These are phyloP conservation scores for Ricinus communis DNA, from an alignment of 345 rosid genomes.

Conservation along the genomic window DNA sequence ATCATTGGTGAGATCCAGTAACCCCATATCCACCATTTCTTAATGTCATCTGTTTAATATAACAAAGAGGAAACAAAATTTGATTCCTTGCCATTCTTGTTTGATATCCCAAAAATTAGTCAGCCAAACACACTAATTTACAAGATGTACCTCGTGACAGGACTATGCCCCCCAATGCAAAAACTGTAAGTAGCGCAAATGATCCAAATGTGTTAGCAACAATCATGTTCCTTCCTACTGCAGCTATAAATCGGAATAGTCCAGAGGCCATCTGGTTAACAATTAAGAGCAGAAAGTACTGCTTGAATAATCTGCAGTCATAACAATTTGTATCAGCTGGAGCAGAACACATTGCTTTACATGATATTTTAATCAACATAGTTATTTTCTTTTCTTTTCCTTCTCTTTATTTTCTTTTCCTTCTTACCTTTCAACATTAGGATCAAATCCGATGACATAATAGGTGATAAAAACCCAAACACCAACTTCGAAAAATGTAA, in stretches of 20 bases:
- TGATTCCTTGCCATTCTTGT: too few species aligned
- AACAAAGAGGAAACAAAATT: too few species aligned
- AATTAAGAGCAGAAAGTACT: conserved; percentile 33
- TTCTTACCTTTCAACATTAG: conserved; percentile 59
- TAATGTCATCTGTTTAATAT: too few species aligned
- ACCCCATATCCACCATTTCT: too few species aligned
- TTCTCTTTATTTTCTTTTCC: neutral
- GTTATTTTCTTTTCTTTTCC: neutral
- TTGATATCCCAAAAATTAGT: too few species aligned
- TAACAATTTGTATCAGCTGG: too few species aligned
- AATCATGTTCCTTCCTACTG: conserved; percentile 38
- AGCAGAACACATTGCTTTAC: too few species aligned
- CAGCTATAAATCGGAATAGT: conserved; percentile 43
- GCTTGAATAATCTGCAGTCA: conserved; percentile 35
- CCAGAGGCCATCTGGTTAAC: conserved; percentile 42
- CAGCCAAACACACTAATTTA: too few species aligned
- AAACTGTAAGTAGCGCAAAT: conserved; percentile 29
- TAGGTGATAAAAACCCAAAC: conserved; percentile 58
- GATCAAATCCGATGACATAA: conserved; percentile 73
- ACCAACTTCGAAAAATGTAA: conserved; percentile 58
- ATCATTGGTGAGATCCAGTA: too few species aligned
- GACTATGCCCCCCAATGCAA: conserved; percentile 41
- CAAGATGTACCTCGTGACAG: conserved; percentile 30
- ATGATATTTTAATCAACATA: neutral
- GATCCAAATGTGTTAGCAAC: conserved; percentile 39